A percentile compares a stretch with the other conserved stretches of the same genome.
Conservation (phyloP, 148 eudicot species). For the Heliamphora exappendiculata region DNA sequence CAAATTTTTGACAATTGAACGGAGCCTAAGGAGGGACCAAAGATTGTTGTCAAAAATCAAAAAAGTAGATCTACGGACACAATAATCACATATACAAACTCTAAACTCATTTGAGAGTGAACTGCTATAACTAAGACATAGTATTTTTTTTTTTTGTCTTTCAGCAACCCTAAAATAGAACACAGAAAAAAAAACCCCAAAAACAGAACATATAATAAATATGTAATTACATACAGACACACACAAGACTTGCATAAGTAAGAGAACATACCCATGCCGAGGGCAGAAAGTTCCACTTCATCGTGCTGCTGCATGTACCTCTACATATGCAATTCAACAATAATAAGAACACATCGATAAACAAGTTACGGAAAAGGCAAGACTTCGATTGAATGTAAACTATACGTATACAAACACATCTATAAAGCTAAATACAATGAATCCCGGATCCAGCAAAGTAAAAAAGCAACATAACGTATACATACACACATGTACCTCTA, state of each 20-base stretch:
- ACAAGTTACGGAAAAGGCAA: neutral
- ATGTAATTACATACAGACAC: neutral
- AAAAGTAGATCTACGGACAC: neutral
- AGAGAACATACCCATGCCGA: slow-evolving; percentile 52
- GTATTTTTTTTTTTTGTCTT: neutral
- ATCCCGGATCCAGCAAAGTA: neutral
- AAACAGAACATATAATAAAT: neutral
- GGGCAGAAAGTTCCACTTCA: slow-evolving; percentile 66
- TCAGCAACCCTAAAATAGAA: neutral
- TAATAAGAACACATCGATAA: neutral
- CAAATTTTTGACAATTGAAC: too few relatives aligned
- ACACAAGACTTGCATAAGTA: neutral
- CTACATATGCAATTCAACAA: slow-evolving; percentile 22
- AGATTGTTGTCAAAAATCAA: neutral
- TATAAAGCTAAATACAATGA: neutral
- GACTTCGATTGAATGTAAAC: neutral
- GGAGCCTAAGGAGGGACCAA: neutral
- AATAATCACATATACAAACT: neutral
- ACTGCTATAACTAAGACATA: neutral
- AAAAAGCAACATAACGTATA: too few relatives aligned
- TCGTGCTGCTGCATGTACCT: slow-evolving; percentile 55
- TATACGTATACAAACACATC: neutral
- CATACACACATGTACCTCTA: slow-evolving; percentile 67
- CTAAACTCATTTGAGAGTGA: too few relatives aligned
- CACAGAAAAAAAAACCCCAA: neutral